Evolutionary conservation across 148 eudicot genomes (phyloP).

Genomic region (Rheum nobile): DNA sequence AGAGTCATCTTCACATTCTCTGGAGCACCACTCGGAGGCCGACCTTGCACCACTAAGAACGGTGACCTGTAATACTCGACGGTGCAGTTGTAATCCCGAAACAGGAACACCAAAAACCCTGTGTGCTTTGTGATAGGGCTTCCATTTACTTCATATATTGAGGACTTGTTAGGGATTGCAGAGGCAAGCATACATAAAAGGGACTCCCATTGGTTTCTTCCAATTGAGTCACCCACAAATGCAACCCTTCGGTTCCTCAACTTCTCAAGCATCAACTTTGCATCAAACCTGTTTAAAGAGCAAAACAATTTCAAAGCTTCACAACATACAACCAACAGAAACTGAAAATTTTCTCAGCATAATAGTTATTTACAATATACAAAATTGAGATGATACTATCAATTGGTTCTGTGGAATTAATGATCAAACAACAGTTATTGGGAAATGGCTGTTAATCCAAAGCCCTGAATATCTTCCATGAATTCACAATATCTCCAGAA

Average conservation of each 20-base stretch:
- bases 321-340: not conserved
- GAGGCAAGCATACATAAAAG: slow-evolving; percentile 52
- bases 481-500: too few species aligned
- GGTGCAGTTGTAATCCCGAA: slow-evolving; percentile 49
- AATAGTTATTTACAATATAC: not conserved
- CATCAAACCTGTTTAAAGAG: slow-evolving; percentile 44
- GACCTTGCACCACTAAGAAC: slow-evolving; percentile 32
- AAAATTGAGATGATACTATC: not conserved
- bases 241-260: slow-evolving; percentile 48
- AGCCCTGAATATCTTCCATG: too few species aligned
- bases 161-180: slow-evolving; percentile 40
- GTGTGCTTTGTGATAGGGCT: slow-evolving; percentile 53
- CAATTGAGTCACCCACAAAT: slow-evolving; percentile 65
- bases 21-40: slow-evolving; percentile 30
- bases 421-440: not conserved
- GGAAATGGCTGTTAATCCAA: too few species aligned
- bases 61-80: slow-evolving; percentile 64
- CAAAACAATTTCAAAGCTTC: not conserved
- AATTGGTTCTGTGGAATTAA: not conserved
- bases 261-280: slow-evolving; percentile 61
- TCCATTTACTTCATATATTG: slow-evolving; percentile 48
- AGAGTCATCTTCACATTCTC: slow-evolving; percentile 28
- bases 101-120: slow-evolving; percentile 44
- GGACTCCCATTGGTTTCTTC: slow-evolving; percentile 77
- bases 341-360: too few species aligned